Base-by-base conservation (phyloP, 139 green algal species). In the Haematococcus lacustris region DNA sequence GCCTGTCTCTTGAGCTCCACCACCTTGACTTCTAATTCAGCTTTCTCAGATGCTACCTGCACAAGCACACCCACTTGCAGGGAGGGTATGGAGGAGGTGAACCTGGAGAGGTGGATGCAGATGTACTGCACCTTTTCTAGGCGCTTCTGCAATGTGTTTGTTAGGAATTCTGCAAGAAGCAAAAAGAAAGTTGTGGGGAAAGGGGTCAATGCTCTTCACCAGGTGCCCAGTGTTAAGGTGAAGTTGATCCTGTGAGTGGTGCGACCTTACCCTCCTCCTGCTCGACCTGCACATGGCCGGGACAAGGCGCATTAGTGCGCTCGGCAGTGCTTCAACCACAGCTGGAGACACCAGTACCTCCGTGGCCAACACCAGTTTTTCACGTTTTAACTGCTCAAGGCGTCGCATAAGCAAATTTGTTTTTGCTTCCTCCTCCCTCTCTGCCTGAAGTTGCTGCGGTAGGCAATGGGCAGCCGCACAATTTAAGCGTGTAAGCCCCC, bases 131-230 rank as follows among this genome's bases (percentile, higher is more conserved):
- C 83, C 80, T 91, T 84, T 13, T 87, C 73, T 23, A 94, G 78
- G 37, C 84, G 76, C 66, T 90, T 91, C 43, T 93, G 87, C 37
- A 95, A 78, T 3, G 83, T 92, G 84, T 94, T 93, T 2, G 87
- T 82, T 37, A 95, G 75, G 66, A 92, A 93, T 73, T 69, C 63
- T 69, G 63, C 63, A 63, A 13, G 53, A 6, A 33, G 33, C 7
- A 63, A 63, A 28, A 57, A n/a, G 47, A 21, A 21, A 13, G 47
- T n/a, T n/a, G n/a, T n/a, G n/a, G n/a, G n/a, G n/a, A n/a, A n/a
- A n/a, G n/a, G n/a, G n/a, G n/a, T n/a, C n/a, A n/a, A n/a, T n/a
- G n/a, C n/a, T n/a, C n/a, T n/a, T n/a, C n/a, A n/a, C n/a, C n/a
- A n/a, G n/a, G n/a, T n/a, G n/a, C n/a, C n/a, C n/a, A n/a, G n/a